Base-by-base conservation (phyloP, 495 filamentous ascomycete genomes). In the Choiromyces venosus region DNA sequence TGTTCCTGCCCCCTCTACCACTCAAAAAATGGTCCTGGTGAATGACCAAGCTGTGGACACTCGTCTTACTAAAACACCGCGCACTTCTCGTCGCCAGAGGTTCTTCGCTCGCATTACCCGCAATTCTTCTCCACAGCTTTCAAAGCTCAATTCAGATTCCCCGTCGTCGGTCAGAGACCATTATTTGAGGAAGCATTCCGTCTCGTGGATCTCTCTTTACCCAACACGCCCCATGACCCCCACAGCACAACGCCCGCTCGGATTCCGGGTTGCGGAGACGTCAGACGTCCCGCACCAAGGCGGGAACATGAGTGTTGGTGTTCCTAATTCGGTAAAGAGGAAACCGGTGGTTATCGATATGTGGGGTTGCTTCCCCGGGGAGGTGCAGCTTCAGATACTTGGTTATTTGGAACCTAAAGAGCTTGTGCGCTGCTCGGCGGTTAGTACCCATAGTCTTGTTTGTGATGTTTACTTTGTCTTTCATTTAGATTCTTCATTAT, bases 201-300 rank as follows among this genome's bases (percentile, higher is more conserved):
- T 96, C 73, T 97, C 95, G 29, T 97, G 93, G 80, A 89, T 93
- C 46, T 96, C 93, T 68, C 86, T 97, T 70, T 86, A 88, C 68
- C 25, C 2, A 33, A 88, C 91, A 33, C 83, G 86, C 10, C 75
- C 84, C 71, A 87, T 89, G 2, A 83, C 88, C 69, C 85, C 87
- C 80, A 78, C 87, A 61, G 82, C 82, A 25, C 61, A 74, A 21
- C 37, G 73, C 52, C 52, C 68, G 71, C 78, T 38, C 65, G 69
- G 65, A 35, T 66, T 67, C 42, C 36, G 66, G 33, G 74, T 72
- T 67, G 73, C 78, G 72, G 76, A 80, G 66, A 82, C 76, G 92
- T 86, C 83, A 0, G 87, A 88, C 67, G 88, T 97, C 85, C 94
- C 94, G 1, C 82, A 88, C 37, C 39, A 73, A 36, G 75, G 69